phyloP scores from a whole-genome alignment of 139 green algal genomes.

The Zygnema circumcarinatum region DNA sequence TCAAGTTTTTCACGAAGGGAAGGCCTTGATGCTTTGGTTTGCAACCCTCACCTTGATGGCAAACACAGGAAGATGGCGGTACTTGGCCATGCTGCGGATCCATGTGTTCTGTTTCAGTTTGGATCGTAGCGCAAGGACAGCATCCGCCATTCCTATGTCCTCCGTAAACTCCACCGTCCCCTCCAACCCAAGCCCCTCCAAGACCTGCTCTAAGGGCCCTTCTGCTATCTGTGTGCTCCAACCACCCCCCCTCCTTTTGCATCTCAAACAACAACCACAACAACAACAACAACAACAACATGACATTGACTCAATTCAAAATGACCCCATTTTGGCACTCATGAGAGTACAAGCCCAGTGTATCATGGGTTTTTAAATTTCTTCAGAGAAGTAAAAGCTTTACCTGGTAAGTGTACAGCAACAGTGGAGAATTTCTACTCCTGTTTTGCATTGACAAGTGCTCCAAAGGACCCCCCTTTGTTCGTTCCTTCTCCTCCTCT shows the following conservation, averaged over 20 bases:
- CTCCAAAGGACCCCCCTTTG: not conserved
- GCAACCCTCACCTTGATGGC: slow-evolving; percentile 58
- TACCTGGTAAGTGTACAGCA: slow-evolving; percentile 25
- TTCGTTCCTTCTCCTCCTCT: not conserved
- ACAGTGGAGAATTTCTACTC: not conserved
- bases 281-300: slow-evolving; percentile 8
- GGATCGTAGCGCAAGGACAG: slow-evolving; percentile 59
- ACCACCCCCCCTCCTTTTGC: slow-evolving; percentile 5
- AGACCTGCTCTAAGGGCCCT: slow-evolving; percentile 50
- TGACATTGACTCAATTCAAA: too few relatives aligned
- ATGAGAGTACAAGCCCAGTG: too few relatives aligned
- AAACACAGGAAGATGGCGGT: slow-evolving; percentile 49
- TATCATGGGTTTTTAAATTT: too few relatives aligned
- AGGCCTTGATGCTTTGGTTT: too few relatives aligned
- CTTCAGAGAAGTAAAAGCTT: too few relatives aligned
- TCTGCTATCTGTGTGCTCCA: slow-evolving; percentile 43
- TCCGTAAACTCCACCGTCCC: slow-evolving; percentile 19
- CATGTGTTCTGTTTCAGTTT: slow-evolving; percentile 59
- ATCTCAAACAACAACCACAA: too few relatives aligned
- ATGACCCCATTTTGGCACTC: too few relatives aligned
- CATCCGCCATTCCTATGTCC: slow-evolving; percentile 54
- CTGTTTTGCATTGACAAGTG: too few relatives aligned
- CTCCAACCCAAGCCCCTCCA: slow-evolving; percentile 50
- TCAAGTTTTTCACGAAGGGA: too few relatives aligned
- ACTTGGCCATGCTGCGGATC: slow-evolving; percentile 47